Percentiles rank a stretch among this genome's conserved stretches.
These are phyloP conservation scores for Moesziomyces aphidis DNA, from an alignment of 1,284 basidiomycete genomes.

Conservation along the genomic window DNA sequence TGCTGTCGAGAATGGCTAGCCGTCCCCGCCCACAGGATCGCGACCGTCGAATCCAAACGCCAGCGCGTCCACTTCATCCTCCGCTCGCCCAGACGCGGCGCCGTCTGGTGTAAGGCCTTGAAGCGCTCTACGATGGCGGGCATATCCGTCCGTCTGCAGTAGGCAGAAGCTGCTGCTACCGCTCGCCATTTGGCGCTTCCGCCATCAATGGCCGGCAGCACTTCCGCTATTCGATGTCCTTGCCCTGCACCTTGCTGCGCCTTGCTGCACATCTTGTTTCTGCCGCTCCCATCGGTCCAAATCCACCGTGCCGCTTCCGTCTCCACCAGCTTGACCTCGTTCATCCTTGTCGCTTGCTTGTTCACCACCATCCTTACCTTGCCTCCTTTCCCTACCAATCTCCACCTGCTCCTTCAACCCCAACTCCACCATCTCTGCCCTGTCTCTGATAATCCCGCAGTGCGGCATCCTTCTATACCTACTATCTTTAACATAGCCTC, in stretches of 20 bases:
- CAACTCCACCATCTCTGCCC: background rate
- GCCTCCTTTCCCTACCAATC: conserved; percentile 1
- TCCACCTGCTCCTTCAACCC: background rate
- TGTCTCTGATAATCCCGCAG: background rate
- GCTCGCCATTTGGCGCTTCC: conserved; percentile 2
- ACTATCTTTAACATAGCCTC: background rate
- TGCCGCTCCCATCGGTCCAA: background rate
- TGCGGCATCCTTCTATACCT: background rate
- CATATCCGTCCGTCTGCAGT: background rate
- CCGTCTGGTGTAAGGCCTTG: too few relatives aligned
- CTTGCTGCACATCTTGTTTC: conserved; percentile 8
- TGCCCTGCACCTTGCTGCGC: conserved; percentile 5
- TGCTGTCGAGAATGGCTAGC: background rate
- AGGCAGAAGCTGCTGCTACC: background rate
- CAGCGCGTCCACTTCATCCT: background rate
- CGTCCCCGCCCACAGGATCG: background rate
- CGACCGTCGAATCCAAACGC: background rate
- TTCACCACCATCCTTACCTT: conserved; percentile 3
- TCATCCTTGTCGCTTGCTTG: background rate
- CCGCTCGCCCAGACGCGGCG: too few relatives aligned
- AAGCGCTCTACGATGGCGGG: background rate
- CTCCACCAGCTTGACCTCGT: background rate
- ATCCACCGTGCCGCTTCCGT: background rate
- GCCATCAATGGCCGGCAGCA: background rate
- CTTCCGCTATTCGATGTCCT: conserved; percentile 6